phyloP scores from a whole-genome alignment of 73 alveolate species.

The Loxodes magnus region DNA sequence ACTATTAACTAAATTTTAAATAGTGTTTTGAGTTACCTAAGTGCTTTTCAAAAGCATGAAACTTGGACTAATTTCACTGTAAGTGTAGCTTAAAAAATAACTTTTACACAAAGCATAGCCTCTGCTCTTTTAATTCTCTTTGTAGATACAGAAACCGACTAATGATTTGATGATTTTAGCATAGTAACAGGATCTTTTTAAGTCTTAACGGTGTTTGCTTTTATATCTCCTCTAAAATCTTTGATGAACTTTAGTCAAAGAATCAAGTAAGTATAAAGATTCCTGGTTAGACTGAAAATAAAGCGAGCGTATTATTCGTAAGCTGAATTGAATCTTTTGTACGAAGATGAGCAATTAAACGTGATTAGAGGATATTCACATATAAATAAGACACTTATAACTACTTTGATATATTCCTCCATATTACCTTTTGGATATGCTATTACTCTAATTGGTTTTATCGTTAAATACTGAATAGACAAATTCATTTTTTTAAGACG shows the following conservation, averaged over 20 bases:
- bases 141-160: neutral
- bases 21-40: neutral
- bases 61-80: constrained; percentile 1
- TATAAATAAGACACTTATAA: too few relatives aligned
- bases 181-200: neutral
- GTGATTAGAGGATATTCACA: too few relatives aligned
- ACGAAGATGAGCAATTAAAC: too few relatives aligned
- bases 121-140: constrained; percentile 4
- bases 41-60: constrained; percentile 2
- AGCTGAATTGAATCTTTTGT: too few relatives aligned
- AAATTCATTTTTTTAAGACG: too few relatives aligned
- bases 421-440: too few relatives aligned
- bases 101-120: neutral
- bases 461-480: too few relatives aligned
- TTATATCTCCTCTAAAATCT: constrained; percentile 1
- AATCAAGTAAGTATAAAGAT: neutral
- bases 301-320: neutral
- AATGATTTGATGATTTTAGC: constrained; percentile 4
- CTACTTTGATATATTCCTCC: too few relatives aligned
- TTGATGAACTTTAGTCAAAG: neutral
- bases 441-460: too few relatives aligned
- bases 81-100: constrained; percentile 1
- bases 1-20: neutral
- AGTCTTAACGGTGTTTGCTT: neutral
- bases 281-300: neutral